Evolutionary conservation across 2,329 filamentous ascomycete species (phyloP).

Genomic region (Monilinia aucupariae): DNA sequence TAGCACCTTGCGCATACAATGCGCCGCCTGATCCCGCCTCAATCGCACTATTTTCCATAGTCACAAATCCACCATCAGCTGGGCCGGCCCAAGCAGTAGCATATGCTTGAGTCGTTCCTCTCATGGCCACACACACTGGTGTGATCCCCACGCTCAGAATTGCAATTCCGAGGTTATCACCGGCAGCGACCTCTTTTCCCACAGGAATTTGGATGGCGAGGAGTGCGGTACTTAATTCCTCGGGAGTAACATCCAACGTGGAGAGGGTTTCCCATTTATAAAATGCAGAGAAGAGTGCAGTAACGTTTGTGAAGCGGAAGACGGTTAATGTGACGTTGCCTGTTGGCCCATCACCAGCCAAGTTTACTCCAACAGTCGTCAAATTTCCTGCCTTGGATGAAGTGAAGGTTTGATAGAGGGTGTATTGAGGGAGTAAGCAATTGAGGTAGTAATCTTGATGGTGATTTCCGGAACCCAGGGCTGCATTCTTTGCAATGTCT

Average conservation of each 20-base stretch:
- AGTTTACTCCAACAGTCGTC: constrained; percentile 21
- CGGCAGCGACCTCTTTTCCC: constrained; percentile 14
- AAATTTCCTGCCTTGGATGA: constrained; percentile 22
- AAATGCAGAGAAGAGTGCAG: constrained; percentile 24
- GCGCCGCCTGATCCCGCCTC: constrained; percentile 14
- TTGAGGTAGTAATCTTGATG: constrained; percentile 17
- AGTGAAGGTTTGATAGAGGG: constrained; percentile 27
- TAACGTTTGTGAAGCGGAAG: constrained; percentile 26
- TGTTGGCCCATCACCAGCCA: constrained; percentile 21
- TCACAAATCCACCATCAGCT: constrained; percentile 1
- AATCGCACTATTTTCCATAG: not conserved
- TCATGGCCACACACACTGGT: constrained; percentile 23
- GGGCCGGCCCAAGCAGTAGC: not conserved
- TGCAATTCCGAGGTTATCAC: constrained; percentile 25
- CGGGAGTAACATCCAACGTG: constrained; percentile 13
- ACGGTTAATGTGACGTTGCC: constrained; percentile 21
- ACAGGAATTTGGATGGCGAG: constrained; percentile 18
- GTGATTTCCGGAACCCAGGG: constrained; percentile 20
- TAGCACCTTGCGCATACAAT: constrained; percentile 24
- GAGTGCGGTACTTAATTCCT: constrained; percentile 15
- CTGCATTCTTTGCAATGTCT: not conserved
- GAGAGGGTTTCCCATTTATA: constrained; percentile 27
- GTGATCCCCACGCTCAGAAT: constrained; percentile 21
- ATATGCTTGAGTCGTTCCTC: not conserved
- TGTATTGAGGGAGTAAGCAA: constrained; percentile 23